These are phyloP conservation scores for Komagataella mondaviorum DNA, from an alignment of 805 yeast genomes.

Conservation along the genomic window DNA sequence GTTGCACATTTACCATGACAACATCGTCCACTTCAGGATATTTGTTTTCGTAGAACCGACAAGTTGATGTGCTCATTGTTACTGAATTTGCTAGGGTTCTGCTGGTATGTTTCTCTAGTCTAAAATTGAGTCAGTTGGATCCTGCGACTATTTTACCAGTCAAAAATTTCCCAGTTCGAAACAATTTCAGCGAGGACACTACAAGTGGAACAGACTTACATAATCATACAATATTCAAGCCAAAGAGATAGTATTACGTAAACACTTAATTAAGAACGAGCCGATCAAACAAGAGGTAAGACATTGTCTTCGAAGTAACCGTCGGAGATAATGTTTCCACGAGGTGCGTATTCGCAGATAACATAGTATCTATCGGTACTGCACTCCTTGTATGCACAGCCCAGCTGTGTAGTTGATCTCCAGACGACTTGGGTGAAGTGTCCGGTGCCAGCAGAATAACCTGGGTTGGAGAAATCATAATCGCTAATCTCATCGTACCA, in stretches of 20 bases:
- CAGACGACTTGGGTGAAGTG: conserved; percentile 79
- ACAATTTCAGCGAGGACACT: neutral
- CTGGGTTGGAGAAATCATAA: conserved; percentile 39
- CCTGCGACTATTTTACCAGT: neutral
- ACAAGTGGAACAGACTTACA: neutral
- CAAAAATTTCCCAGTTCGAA: neutral
- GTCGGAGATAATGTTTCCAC: conserved; percentile 44
- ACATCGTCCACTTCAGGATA: conserved; percentile 98
- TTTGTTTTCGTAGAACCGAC: conserved; percentile 96
- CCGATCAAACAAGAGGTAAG: conserved; percentile 6
- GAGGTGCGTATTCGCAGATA: conserved; percentile 61
- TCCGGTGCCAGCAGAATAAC: conserved; percentile 38
- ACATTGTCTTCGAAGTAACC: conserved; percentile 30
- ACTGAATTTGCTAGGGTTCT: neutral
- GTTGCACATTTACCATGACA: conserved; percentile 97
- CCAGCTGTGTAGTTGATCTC: conserved; percentile 46
- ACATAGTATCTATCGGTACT: conserved; percentile 28
- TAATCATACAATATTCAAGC: neutral
- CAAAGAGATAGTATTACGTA: neutral
- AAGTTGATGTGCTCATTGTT: conserved; percentile 71
- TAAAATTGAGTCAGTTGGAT: neutral
- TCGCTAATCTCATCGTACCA: conserved; percentile 58
- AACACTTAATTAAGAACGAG: neutral
- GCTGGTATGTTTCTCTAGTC: conserved; percentile 1
- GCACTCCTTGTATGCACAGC: conserved; percentile 64